A percentile compares a stretch with the other conserved stretches of the same genome.
Conservation (phyloP, 2,329 filamentous ascomycete species). For the Pseudogymnoascus sp. region DNA sequence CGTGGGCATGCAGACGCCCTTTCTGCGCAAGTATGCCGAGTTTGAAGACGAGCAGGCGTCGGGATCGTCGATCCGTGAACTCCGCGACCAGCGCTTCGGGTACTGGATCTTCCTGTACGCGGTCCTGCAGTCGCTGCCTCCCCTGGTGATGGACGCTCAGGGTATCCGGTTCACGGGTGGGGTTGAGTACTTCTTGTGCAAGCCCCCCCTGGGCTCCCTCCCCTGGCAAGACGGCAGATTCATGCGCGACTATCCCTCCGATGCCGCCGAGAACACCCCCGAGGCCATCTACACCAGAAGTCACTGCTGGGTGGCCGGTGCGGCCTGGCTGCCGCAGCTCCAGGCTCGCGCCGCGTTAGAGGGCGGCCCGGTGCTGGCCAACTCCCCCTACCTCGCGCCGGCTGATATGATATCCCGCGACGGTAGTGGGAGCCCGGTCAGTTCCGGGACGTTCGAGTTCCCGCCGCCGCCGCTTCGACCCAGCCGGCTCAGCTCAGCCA, state of each 20-base stretch:
- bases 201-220: slow-evolving; percentile 61
- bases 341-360: not conserved
- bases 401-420: not conserved
- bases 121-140: slow-evolving; percentile 67
- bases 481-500: not conserved
- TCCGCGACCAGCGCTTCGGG: slow-evolving; percentile 63
- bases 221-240: slow-evolving; percentile 67
- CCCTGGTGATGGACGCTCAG: slow-evolving; percentile 69
- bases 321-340: slow-evolving; percentile 41
- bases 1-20: slow-evolving; percentile 44
- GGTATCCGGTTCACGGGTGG: slow-evolving; percentile 59
- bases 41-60: slow-evolving; percentile 63
- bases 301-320: slow-evolving; percentile 60
- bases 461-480: not conserved
- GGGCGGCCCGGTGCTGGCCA: not conserved
- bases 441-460: not conserved
- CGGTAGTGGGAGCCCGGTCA: not conserved
- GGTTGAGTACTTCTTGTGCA: slow-evolving; percentile 76
- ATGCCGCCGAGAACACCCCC: slow-evolving; percentile 53
- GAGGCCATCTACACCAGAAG: slow-evolving; percentile 61
- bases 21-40: slow-evolving; percentile 60
- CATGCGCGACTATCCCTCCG: slow-evolving; percentile 50
- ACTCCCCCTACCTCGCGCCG: slow-evolving; percentile 2
- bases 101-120: slow-evolving; percentile 78
- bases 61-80: slow-evolving; percentile 55